phyloP scores from a whole-genome alignment of 2,329 filamentous ascomycete species.

The Colletotrichum sp. region DNA sequence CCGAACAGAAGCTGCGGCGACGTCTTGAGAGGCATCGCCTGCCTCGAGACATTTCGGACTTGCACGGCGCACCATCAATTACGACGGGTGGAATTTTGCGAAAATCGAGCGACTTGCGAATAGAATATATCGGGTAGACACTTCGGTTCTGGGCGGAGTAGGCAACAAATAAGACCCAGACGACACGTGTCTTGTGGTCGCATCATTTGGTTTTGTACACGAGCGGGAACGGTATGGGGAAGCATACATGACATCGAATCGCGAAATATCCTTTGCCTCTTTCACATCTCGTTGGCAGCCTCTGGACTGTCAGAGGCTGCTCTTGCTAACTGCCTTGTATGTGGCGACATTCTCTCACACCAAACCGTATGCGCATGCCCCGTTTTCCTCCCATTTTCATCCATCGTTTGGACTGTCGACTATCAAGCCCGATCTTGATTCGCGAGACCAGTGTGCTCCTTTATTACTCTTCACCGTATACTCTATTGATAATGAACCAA shows the following conservation, averaged over 20 bases:
- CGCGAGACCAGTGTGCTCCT: not conserved
- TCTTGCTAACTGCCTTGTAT: not conserved
- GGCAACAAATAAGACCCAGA: not conserved
- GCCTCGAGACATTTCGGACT: not conserved
- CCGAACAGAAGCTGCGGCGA: constrained; percentile 64
- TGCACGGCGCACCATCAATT: not conserved
- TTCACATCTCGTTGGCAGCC: not conserved
- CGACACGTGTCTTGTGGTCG: not conserved
- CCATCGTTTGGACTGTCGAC: not conserved
- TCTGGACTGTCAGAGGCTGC: not conserved
- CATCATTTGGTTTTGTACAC: not conserved
- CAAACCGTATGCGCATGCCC: not conserved
- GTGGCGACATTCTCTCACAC: not conserved
- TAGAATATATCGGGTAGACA: constrained; percentile 4
- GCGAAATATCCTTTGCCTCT: constrained; percentile 6
- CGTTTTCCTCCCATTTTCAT: not conserved
- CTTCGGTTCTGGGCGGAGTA: not conserved
- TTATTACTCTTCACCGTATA: not conserved
- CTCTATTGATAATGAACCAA: not conserved
- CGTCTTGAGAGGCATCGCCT: not conserved
- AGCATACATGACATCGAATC: constrained; percentile 14
- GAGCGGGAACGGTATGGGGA: not conserved
- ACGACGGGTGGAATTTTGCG: not conserved
- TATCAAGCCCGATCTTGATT: not conserved
- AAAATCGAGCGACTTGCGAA: constrained; percentile 7